Percentiles rank a stretch among this genome's conserved stretches.
Evolutionary conservation across 306 rosid genomes (phyloP).

Genomic region (Lithocarpus polystachyus): DNA sequence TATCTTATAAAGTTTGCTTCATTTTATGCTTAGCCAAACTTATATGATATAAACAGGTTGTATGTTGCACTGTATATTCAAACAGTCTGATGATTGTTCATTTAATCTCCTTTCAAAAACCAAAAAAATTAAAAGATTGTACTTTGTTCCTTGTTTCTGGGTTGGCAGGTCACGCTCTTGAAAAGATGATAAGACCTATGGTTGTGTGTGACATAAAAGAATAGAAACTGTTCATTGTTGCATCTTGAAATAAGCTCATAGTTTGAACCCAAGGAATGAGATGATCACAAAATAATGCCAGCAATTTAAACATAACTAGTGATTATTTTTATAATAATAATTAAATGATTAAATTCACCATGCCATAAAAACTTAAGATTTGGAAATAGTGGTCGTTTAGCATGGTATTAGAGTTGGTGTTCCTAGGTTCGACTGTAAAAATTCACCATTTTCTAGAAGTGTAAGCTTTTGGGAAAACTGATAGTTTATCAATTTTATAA

Average conservation of each 20-base stretch:
- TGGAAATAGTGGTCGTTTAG: too few species aligned
- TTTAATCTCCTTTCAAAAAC: not conserved
- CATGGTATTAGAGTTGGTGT: too few species aligned
- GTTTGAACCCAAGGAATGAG: not conserved
- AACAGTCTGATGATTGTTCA: not conserved
- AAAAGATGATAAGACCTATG: not conserved
- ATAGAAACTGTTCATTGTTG: not conserved
- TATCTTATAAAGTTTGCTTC: not conserved
- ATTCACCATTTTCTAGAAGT: too few species aligned
- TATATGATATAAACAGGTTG: not conserved
- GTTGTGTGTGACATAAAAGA: not conserved
- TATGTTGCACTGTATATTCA: not conserved
- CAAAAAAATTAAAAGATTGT: not conserved
- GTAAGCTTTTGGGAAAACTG: not conserved
- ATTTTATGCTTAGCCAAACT: not conserved
- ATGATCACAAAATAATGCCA: not conserved
- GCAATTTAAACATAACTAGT: not conserved
- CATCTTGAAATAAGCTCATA: not conserved
- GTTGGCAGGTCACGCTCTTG: not conserved
- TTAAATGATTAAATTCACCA: too few species aligned
- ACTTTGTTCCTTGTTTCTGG: not conserved
- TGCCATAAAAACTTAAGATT: too few species aligned
- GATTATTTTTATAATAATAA: too few species aligned
- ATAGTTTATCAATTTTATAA: not conserved
- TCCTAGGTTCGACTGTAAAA: too few species aligned